phyloP scores from a whole-genome alignment of 1,139 yeast species.

The Sugiyamaella pinicola region DNA sequence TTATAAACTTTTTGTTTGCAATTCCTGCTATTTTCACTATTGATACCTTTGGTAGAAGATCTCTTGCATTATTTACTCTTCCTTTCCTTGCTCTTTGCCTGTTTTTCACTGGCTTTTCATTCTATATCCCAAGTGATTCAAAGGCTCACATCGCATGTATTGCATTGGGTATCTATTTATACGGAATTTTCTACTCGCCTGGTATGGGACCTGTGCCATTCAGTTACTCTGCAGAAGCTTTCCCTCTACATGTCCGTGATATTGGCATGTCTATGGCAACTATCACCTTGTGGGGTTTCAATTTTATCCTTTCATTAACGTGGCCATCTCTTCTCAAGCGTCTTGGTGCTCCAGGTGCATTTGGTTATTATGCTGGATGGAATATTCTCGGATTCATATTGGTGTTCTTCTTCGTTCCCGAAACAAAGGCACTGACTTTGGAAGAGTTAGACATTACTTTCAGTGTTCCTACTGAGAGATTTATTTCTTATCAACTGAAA shows the following conservation, averaged over 20 bases:
- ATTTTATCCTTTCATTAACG: constrained; percentile 75
- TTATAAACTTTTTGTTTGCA: constrained; percentile 78
- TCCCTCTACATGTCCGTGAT: constrained; percentile 82
- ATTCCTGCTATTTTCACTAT: constrained; percentile 82
- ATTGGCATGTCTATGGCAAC: constrained; percentile 85
- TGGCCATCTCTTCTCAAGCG: constrained; percentile 75
- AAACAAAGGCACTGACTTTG: constrained; percentile 59
- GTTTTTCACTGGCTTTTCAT: constrained; percentile 74
- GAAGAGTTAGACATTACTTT: constrained; percentile 59
- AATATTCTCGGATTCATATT: constrained; percentile 61
- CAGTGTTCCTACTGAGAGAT: constrained; percentile 41
- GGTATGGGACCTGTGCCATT: constrained; percentile 94
- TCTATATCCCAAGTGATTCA: constrained; percentile 57
- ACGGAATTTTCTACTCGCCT: constrained; percentile 72
- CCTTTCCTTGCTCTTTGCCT: constrained; percentile 72
- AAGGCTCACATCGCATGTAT: constrained; percentile 66
- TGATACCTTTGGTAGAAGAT: constrained; percentile 77
- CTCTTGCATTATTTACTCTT: constrained; percentile 68
- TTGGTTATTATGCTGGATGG: constrained; percentile 90
- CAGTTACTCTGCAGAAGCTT: constrained; percentile 85
- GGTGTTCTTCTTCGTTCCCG: constrained; percentile 59
- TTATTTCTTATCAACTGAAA: constrained; percentile 41
- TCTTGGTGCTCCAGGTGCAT: constrained; percentile 79
- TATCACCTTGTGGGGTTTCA: constrained; percentile 84
- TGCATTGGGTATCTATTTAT: constrained; percentile 71